A percentile compares a stretch with the other conserved stretches of the same genome.
phyloP scores from a whole-genome alignment of 2,329 filamentous ascomycete species.

The Annulohypoxylon truncatum region DNA sequence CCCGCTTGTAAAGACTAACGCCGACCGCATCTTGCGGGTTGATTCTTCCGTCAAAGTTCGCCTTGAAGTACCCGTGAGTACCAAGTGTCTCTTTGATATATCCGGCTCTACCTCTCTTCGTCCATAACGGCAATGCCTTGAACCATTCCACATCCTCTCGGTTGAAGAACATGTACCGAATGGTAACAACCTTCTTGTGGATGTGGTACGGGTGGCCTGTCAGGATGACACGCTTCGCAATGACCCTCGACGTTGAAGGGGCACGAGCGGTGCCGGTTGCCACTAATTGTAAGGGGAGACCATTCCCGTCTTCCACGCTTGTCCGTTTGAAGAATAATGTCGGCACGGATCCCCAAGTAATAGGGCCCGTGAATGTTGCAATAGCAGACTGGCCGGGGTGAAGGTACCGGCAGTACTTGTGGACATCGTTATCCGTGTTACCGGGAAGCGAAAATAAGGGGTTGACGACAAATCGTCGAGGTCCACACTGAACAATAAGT shows the following conservation, averaged over 20 bases:
- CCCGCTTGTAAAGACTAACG: slow-evolving; percentile 87
- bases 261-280: slow-evolving; percentile 89
- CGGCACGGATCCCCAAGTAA: slow-evolving; percentile 94
- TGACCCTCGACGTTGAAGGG: slow-evolving; percentile 79
- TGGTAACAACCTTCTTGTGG: slow-evolving; percentile 95
- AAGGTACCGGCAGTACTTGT: slow-evolving; percentile 93
- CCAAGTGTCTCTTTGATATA: slow-evolving; percentile 95
- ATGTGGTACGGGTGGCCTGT: slow-evolving; percentile 99
- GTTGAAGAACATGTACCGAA: slow-evolving; percentile 99
- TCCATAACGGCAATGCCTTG: slow-evolving; percentile 96
- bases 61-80: slow-evolving; percentile 99
- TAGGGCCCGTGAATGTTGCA: slow-evolving; percentile 87
- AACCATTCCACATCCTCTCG: slow-evolving; percentile 96
- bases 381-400: slow-evolving; percentile 92
- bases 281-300: slow-evolving; percentile 75
- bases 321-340: slow-evolving; percentile 84
- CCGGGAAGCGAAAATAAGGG: slow-evolving; percentile 91
- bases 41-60: slow-evolving; percentile 94
- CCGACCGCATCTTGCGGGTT: slow-evolving; percentile 96
- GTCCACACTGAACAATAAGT: slow-evolving; percentile 89
- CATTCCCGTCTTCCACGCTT: slow-evolving; percentile 56
- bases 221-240: slow-evolving; percentile 93
- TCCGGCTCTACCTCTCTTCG: slow-evolving; percentile 85
- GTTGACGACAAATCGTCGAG: slow-evolving; percentile 86
- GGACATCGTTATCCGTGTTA: slow-evolving; percentile 93